phyloP scores from a whole-genome alignment of 139 green algal species.

The Picochlorum sp. region DNA sequence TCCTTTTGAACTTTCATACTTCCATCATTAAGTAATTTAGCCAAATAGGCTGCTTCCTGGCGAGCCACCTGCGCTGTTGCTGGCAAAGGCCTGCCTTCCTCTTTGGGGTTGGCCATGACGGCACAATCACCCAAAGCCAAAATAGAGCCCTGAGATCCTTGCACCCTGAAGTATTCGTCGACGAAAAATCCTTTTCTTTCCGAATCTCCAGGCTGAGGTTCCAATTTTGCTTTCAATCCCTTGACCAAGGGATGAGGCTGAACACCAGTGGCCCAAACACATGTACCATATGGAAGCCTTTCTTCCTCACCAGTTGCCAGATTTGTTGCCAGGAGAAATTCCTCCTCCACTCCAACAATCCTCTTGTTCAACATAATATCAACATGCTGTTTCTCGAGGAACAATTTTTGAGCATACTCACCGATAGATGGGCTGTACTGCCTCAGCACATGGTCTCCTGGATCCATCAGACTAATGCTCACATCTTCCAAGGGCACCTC shows the following conservation, averaged over 20 bases:
- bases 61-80: slow-evolving; percentile 86
- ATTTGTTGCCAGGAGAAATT: slow-evolving; percentile 48
- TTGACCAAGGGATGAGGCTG: slow-evolving; percentile 77
- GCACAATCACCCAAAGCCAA: slow-evolving; percentile 83
- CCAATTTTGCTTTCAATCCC: slow-evolving; percentile 38
- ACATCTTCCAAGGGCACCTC: slow-evolving; percentile 22
- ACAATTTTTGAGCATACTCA: slow-evolving; percentile 48
- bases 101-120: slow-evolving; percentile 22
- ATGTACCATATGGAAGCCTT: slow-evolving; percentile 68
- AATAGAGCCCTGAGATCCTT: slow-evolving; percentile 23
- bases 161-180: too few relatives aligned
- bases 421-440: slow-evolving; percentile 49
- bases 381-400: slow-evolving; percentile 55
- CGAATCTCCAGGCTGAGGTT: slow-evolving; percentile 1
- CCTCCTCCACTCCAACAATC: slow-evolving; percentile 27
- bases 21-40: slow-evolving; percentile 50
- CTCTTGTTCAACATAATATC: slow-evolving; percentile 54
- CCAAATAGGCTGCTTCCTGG: slow-evolving; percentile 85
- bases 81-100: slow-evolving; percentile 63
- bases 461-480: slow-evolving; percentile 67
- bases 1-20: background rate
- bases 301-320: too few relatives aligned
- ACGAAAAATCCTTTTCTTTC: background rate
- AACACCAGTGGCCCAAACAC: slow-evolving; percentile 84
- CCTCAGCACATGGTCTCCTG: slow-evolving; percentile 52